Conservation (phyloP, 2,329 filamentous ascomycete genomes). For the Lomentospora prolificans region DNA sequence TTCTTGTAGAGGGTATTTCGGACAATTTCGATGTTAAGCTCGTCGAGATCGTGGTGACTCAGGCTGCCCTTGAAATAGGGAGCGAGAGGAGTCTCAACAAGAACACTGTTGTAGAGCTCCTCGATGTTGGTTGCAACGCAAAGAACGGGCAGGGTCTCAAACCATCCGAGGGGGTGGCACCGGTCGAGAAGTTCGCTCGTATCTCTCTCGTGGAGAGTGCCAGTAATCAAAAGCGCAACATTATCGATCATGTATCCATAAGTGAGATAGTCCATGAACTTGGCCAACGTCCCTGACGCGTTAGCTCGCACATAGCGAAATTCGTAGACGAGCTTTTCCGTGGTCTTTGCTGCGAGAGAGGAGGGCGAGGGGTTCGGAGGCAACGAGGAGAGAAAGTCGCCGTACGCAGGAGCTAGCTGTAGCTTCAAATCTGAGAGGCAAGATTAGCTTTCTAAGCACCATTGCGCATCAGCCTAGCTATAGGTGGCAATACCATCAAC, state of each 20-base stretch:
- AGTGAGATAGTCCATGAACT: slow-evolving; percentile 96
- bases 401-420: slow-evolving; percentile 91
- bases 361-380: slow-evolving; percentile 97
- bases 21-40: slow-evolving; percentile 98
- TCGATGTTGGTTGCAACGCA: slow-evolving; percentile 98
- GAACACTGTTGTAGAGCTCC: slow-evolving; percentile 94
- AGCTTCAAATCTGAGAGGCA: slow-evolving; percentile 74
- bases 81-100: slow-evolving; percentile 92
- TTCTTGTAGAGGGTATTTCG: slow-evolving; percentile 99
- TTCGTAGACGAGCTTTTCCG: slow-evolving; percentile 95
- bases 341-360: slow-evolving; percentile 85
- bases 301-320: slow-evolving; percentile 95
- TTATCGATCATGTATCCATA: slow-evolving; percentile 99
- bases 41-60: slow-evolving; percentile 92
- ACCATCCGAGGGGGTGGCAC: slow-evolving; percentile 96
- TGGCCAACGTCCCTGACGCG: slow-evolving; percentile 78
- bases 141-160: slow-evolving; percentile 96
- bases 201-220: slow-evolving; percentile 93
- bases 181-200: slow-evolving; percentile 89
- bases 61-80: slow-evolving; percentile 96
- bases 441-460: background rate
- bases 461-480: slow-evolving; percentile 9
- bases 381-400: slow-evolving; percentile 88
- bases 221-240: slow-evolving; percentile 92
- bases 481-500: slow-evolving; percentile 64